phyloP scores from a whole-genome alignment of 148 eudicot genomes.

The Drosera capensis region DNA sequence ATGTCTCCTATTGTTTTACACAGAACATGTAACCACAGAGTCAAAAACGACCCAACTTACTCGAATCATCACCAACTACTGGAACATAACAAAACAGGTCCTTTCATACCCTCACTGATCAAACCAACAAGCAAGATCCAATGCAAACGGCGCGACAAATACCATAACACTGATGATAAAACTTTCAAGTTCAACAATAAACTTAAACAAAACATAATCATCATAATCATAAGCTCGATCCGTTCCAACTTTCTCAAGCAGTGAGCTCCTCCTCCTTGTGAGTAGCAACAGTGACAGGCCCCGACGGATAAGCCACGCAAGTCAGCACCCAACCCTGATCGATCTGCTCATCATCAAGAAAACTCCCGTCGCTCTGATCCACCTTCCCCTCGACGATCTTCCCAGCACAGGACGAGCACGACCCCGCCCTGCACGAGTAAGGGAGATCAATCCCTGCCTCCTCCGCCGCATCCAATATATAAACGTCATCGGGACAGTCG shows the following conservation, averaged over 20 bases:
- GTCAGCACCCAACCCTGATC: slow-evolving; percentile 59
- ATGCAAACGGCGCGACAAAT: too few relatives aligned
- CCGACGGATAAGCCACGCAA: slow-evolving; percentile 49
- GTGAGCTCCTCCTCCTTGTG: slow-evolving; percentile 68
- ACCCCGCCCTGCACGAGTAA: slow-evolving; percentile 74
- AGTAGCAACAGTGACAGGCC: slow-evolving; percentile 52
- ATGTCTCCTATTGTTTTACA: too few relatives aligned
- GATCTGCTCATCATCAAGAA: slow-evolving; percentile 64
- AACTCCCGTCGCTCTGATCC: slow-evolving; percentile 59
- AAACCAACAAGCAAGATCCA: too few relatives aligned
- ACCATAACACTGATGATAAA: too few relatives aligned
- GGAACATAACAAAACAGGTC: too few relatives aligned
- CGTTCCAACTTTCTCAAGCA: slow-evolving; percentile 9
- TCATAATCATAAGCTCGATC: not conserved
- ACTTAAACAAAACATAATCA: not conserved
- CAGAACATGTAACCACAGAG: too few relatives aligned
- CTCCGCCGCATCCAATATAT: slow-evolving; percentile 61
- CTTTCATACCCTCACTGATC: too few relatives aligned
- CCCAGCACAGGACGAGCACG: slow-evolving; percentile 79
- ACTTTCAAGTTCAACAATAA: not conserved
- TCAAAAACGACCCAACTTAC: too few relatives aligned
- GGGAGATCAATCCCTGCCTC: slow-evolving; percentile 58
- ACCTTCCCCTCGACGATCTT: slow-evolving; percentile 32
- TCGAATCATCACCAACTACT: too few relatives aligned
- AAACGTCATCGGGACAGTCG: slow-evolving; percentile 38